Percentiles rank a stretch among this genome's conserved stretches.
Conservation (phyloP, 2,329 filamentous ascomycete genomes). For the Orbilia oligospora region DNA sequence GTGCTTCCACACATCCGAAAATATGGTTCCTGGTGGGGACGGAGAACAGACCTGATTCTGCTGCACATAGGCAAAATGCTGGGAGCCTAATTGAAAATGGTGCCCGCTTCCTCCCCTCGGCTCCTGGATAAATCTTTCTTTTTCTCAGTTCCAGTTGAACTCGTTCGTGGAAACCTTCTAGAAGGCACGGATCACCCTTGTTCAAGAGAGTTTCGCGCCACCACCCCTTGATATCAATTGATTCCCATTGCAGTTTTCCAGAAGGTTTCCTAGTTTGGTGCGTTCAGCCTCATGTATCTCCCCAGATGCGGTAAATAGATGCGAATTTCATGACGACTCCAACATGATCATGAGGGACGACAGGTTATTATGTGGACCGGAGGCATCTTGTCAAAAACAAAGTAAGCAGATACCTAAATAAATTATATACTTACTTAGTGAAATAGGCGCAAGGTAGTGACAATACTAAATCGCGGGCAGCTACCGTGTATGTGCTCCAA, state of each 20-base stretch:
- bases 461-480: not conserved
- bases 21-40: constrained; percentile 53
- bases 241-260: constrained; percentile 58
- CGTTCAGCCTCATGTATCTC: constrained; percentile 55
- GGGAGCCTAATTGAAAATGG: constrained; percentile 61
- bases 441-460: not conserved
- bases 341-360: constrained; percentile 17
- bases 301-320: constrained; percentile 53
- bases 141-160: constrained; percentile 41
- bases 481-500: not conserved
- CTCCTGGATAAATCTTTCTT: constrained; percentile 61
- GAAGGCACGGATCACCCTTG: constrained; percentile 60
- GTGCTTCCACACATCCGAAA: constrained; percentile 57
- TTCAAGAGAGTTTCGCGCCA: constrained; percentile 33
- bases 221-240: constrained; percentile 23
- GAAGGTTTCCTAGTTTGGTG: constrained; percentile 60
- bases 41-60: constrained; percentile 53
- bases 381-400: constrained; percentile 23
- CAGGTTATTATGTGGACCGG: constrained; percentile 25
- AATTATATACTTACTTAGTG: no score
- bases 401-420: no score
- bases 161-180: constrained; percentile 57
- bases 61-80: constrained; percentile 61
- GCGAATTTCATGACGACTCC: constrained; percentile 26
- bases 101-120: constrained; percentile 60